Evolutionary conservation across 139 green algal genomes (phyloP).

Genomic region (Picochlorum sp.): DNA sequence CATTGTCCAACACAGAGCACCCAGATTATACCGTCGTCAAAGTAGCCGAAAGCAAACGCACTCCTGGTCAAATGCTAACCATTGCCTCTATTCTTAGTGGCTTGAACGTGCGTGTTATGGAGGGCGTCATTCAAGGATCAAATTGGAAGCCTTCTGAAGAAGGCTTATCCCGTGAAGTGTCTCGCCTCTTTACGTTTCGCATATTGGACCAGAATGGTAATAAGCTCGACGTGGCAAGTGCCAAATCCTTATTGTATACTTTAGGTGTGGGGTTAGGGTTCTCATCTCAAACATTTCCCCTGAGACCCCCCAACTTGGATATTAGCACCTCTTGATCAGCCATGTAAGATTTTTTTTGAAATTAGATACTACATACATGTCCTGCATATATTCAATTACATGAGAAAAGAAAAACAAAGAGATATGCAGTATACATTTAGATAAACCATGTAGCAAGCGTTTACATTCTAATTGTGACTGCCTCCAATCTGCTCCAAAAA

Average conservation of each 20-base stretch:
- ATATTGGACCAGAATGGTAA: constrained; percentile 15
- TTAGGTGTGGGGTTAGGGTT: constrained; percentile 27
- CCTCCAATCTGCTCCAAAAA: constrained; percentile 29
- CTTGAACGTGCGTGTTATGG: constrained; percentile 29
- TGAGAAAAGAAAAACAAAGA: background rate
- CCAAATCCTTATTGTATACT: constrained; percentile 26
- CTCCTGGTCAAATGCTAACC: constrained; percentile 33
- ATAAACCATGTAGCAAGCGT: background rate
- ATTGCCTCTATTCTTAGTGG: constrained; percentile 39
- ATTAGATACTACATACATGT: background rate
- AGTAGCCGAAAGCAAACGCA: constrained; percentile 6
- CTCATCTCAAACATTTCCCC: constrained; percentile 4
- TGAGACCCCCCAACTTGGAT: constrained; percentile 1
- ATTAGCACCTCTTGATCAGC: background rate
- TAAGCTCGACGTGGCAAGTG: constrained; percentile 26
- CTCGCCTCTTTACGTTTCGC: constrained; percentile 39
- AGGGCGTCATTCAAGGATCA: constrained; percentile 35
- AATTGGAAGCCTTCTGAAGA: background rate
- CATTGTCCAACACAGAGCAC: constrained; percentile 31
- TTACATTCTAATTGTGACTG: background rate
- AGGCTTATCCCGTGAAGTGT: too few relatives aligned
- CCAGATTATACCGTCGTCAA: constrained; percentile 31
- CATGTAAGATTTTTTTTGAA: background rate
- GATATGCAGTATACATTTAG: background rate
- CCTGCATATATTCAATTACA: background rate